Evolutionary conservation across 2,329 filamentous ascomycete genomes (phyloP).

Genomic region (Curvularia sp.): DNA sequence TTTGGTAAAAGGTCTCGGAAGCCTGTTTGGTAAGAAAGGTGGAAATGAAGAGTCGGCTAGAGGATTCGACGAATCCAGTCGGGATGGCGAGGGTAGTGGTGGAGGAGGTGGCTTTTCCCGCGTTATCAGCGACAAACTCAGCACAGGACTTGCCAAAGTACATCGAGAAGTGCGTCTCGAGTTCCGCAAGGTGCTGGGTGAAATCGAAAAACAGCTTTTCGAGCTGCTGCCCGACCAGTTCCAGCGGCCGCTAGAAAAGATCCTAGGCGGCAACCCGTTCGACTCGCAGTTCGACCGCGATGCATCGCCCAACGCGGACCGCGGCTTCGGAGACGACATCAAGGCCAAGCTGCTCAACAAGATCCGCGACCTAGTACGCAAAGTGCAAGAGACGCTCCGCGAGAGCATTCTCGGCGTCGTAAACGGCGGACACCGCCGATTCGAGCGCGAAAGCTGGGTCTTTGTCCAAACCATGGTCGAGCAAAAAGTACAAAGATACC

Average conservation of each 20-base stretch:
- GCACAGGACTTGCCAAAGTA: slow-evolving; percentile 40
- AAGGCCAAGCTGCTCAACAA: slow-evolving; percentile 37
- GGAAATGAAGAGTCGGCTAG: slow-evolving; percentile 30
- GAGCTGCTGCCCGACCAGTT: slow-evolving; percentile 41
- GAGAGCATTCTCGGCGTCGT: slow-evolving; percentile 41
- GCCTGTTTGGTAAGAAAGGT: slow-evolving; percentile 36
- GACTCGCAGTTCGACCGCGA: slow-evolving; percentile 41
- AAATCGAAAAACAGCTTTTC: slow-evolving; percentile 42
- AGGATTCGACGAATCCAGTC: slow-evolving; percentile 22
- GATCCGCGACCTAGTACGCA: slow-evolving; percentile 37
- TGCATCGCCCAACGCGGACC: slow-evolving; percentile 31
- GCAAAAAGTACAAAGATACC: slow-evolving; percentile 40
- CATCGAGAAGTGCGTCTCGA: slow-evolving; percentile 42
- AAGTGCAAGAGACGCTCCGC: slow-evolving; percentile 41
- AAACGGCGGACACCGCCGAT: slow-evolving; percentile 42
- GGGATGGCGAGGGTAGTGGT: slow-evolving; percentile 19
- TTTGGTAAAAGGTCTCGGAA: slow-evolving; percentile 40
- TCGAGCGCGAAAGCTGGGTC: slow-evolving; percentile 42
- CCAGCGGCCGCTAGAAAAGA: slow-evolving; percentile 40
- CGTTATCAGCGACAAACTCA: slow-evolving; percentile 42
- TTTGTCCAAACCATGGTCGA: slow-evolving; percentile 44
- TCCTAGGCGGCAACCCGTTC: slow-evolving; percentile 42
- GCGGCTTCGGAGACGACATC: slow-evolving; percentile 41
- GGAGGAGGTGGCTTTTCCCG: slow-evolving; percentile 35
- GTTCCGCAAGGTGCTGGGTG: slow-evolving; percentile 39